phyloP scores from a whole-genome alignment of 2,329 filamentous ascomycete genomes.

The Phialophora expanda region DNA sequence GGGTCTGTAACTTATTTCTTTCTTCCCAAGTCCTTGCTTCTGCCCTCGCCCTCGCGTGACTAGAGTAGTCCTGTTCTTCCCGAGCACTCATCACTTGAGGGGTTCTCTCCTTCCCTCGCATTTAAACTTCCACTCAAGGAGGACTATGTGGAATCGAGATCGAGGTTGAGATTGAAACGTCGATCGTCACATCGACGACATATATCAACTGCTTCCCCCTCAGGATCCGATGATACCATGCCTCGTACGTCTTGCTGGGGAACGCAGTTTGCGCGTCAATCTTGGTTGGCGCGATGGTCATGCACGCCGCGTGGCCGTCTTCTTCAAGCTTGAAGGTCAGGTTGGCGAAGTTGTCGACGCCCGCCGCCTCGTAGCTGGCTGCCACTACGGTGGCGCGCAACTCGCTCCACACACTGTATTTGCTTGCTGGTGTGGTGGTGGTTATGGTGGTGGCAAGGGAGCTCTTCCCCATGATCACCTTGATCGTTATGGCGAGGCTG shows the following conservation, averaged over 20 bases:
- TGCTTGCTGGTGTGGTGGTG: slow-evolving; percentile 7
- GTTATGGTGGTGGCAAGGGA: slow-evolving; percentile 6
- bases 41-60: too few species aligned
- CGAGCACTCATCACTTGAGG: too few species aligned
- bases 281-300: slow-evolving; percentile 23
- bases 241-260: slow-evolving; percentile 19
- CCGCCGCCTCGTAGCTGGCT: slow-evolving; percentile 1
- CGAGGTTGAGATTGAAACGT: background rate
- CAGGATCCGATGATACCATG: slow-evolving; percentile 27
- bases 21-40: too few species aligned
- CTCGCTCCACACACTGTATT: slow-evolving; percentile 8
- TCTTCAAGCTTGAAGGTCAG: slow-evolving; percentile 27
- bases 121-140: too few species aligned
- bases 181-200: slow-evolving; percentile 22
- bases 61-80: too few species aligned
- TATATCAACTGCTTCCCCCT: slow-evolving; percentile 20
- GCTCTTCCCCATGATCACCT: background rate
- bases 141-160: too few species aligned
- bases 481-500: slow-evolving; percentile 11
- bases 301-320: slow-evolving; percentile 23
- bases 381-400: slow-evolving; percentile 3
- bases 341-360: slow-evolving; percentile 2
- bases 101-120: too few species aligned
- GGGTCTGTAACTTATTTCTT: too few species aligned
- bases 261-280: slow-evolving; percentile 13